Conservation (phyloP, 2,329 filamentous ascomycete species). For the Fusarium pseudoanthophilum region DNA sequence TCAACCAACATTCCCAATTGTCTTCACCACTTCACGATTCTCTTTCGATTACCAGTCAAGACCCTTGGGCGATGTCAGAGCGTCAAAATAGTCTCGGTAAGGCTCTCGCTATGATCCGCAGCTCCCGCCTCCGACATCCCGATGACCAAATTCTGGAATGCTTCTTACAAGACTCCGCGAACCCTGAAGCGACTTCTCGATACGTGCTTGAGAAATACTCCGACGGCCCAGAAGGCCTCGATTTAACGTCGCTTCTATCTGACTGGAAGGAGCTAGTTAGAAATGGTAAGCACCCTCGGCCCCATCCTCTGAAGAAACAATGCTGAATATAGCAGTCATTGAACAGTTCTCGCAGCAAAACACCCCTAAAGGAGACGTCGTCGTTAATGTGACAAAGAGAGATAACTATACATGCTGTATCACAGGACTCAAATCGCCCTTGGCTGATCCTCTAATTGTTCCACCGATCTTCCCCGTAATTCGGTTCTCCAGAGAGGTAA, state of each 20-base stretch:
- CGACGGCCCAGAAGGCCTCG: too few species aligned
- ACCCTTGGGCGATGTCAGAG: too few species aligned
- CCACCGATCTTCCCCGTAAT: background rate
- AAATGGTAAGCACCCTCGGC: too few species aligned
- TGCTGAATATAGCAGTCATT: too few species aligned
- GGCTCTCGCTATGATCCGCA: accelerated
- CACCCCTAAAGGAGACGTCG: too few species aligned
- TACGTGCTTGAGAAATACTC: background rate
- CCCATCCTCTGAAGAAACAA: too few species aligned
- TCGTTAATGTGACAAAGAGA: too few species aligned
- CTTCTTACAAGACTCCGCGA: background rate
- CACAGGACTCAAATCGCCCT: background rate
- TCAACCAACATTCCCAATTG: background rate
- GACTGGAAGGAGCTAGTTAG: too few species aligned
- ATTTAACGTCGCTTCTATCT: too few species aligned
- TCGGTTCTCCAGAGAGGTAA: background rate
- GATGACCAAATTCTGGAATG: background rate
- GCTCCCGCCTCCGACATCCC: background rate
- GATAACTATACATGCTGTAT: background rate
- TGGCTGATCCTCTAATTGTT: background rate
- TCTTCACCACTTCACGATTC: too few species aligned
- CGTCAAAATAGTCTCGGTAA: accelerated
- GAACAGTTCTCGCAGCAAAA: too few species aligned
- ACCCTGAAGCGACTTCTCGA: background rate
- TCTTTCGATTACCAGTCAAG: accelerated